Conservation (phyloP, 352 stramenopile genomes). For the Peronosclerospora sorghi region DNA sequence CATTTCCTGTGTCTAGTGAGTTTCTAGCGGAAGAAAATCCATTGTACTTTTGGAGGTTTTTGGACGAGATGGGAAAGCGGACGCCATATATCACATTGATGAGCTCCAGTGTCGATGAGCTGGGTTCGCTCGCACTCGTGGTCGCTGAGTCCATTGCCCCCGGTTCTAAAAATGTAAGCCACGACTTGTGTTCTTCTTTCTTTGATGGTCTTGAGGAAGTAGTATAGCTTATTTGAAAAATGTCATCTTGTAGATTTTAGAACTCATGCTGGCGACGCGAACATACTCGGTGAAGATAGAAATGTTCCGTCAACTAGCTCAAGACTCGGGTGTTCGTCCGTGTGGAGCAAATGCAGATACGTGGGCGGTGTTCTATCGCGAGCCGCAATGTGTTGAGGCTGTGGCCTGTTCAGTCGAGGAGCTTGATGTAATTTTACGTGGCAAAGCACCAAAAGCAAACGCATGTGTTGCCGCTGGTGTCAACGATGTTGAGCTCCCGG, state of each 20-base stretch:
- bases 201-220: not conserved
- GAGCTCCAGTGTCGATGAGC: constrained; percentile 31
- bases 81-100: constrained; percentile 25
- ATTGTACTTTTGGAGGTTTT: too few species aligned
- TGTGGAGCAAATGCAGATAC: constrained; percentile 41
- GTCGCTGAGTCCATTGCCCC: constrained; percentile 49
- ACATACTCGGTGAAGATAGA: constrained; percentile 76
- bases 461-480: constrained; percentile 48
- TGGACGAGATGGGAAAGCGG: constrained; percentile 33
- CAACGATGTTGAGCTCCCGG: constrained; percentile 53
- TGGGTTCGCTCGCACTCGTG: constrained; percentile 37
- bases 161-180: constrained; percentile 44
- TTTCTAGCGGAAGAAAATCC: constrained; percentile 77
- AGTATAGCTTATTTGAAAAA: too few species aligned
- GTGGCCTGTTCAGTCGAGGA: constrained; percentile 55
- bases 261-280: constrained; percentile 64
- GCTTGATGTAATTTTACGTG: constrained; percentile 21
- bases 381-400: constrained; percentile 44
- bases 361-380: constrained; percentile 67
- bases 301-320: constrained; percentile 67
- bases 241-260: constrained; percentile 78
- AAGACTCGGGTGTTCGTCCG: constrained; percentile 54
- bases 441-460: constrained; percentile 12
- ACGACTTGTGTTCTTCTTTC: not conserved
- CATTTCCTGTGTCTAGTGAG: constrained; percentile 50